Evolutionary conservation across 2,329 filamentous ascomycete genomes (phyloP).

Genomic region (Fusarium domesticum): DNA sequence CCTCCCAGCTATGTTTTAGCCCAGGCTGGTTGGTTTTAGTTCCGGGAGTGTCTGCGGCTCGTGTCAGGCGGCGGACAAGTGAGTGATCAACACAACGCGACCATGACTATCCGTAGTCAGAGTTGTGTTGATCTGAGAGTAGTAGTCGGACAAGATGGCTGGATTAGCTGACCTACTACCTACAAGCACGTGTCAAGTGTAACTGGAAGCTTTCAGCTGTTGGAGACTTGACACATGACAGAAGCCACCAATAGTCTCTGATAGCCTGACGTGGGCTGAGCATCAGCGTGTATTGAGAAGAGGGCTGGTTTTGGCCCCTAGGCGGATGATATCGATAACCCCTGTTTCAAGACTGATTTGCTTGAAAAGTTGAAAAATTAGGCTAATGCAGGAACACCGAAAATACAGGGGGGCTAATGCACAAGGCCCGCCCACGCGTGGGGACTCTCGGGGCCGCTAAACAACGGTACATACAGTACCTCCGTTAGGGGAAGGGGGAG

Average conservation of each 20-base stretch:
- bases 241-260: neutral
- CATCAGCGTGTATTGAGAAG: conserved; percentile 4
- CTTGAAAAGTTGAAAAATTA: conserved; percentile 24
- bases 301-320: conserved; percentile 14
- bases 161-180: neutral
- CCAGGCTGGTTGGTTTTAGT: neutral
- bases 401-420: conserved; percentile 23
- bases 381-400: conserved; percentile 33
- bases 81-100: neutral
- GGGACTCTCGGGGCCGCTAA: conserved; percentile 2
- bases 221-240: too few species aligned
- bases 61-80: neutral
- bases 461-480: conserved; percentile 1
- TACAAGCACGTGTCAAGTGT: too few species aligned
- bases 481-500: neutral
- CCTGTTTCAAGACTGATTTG: conserved; percentile 29
- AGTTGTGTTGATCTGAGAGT: too few species aligned
- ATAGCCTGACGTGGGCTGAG: neutral
- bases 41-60: neutral
- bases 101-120: too few species aligned
- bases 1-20: neutral
- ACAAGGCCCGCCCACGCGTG: conserved; percentile 28
- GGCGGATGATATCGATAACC: conserved; percentile 20
- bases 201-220: too few species aligned
- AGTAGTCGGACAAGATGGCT: neutral